Percentiles rank a stretch among this genome's conserved stretches.
phyloP scores from a whole-genome alignment of 768 basidiomycete species.

The Pisolithus microcarpus region DNA sequence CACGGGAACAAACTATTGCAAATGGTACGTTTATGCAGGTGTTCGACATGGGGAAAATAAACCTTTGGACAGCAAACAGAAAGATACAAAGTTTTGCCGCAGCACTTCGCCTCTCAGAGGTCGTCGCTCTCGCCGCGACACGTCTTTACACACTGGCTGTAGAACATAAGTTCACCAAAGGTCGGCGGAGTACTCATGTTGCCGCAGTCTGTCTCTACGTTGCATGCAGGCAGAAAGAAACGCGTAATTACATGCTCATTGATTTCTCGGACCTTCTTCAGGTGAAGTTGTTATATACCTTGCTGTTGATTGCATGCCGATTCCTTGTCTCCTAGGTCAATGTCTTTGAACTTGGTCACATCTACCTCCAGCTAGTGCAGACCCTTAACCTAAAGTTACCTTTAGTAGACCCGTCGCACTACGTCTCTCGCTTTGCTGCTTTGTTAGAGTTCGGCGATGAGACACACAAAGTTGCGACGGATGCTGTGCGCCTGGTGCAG shows the following conservation, averaged over 20 bases:
- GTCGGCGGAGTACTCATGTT: slow-evolving; percentile 85
- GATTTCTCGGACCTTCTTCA: slow-evolving; percentile 97
- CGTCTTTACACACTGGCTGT: slow-evolving; percentile 91
- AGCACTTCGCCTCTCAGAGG: slow-evolving; percentile 70
- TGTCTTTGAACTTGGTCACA: slow-evolving; percentile 94
- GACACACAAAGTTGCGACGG: slow-evolving; percentile 83
- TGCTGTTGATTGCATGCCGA: neutral
- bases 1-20: slow-evolving; percentile 84
- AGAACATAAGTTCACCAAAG: slow-evolving; percentile 90
- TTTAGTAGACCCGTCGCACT: slow-evolving; percentile 91
- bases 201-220: slow-evolving; percentile 95
- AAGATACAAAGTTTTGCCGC: slow-evolving; percentile 80
- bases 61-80: slow-evolving; percentile 50
- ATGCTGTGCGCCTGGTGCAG: slow-evolving; percentile 88
- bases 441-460: slow-evolving; percentile 95
- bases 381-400: slow-evolving; percentile 80
- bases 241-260: slow-evolving; percentile 92
- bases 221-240: slow-evolving; percentile 87
- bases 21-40: slow-evolving; percentile 50
- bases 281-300: slow-evolving; percentile 34
- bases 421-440: slow-evolving; percentile 91
- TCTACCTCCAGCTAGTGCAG: slow-evolving; percentile 90
- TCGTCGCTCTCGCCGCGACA: slow-evolving; percentile 72
- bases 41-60: neutral
- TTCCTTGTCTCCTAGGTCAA: slow-evolving; percentile 58